A percentile compares a stretch with the other conserved stretches of the same genome.
These are phyloP conservation scores for Meripilus lineatus DNA, from an alignment of 1,284 basidiomycete species.

Conservation along the genomic window DNA sequence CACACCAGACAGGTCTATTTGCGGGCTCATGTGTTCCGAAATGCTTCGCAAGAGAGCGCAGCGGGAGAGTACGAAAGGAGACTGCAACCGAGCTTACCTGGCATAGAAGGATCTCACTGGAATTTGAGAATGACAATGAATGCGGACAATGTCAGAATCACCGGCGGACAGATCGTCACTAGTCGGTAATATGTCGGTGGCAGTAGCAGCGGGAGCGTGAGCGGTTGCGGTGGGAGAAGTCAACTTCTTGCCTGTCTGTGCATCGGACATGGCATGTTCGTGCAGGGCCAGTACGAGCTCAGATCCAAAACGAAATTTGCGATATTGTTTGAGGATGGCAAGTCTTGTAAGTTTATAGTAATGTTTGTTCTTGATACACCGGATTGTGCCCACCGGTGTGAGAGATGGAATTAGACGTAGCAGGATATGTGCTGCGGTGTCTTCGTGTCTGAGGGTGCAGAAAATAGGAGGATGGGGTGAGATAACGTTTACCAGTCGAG, in stretches of 20 bases:
- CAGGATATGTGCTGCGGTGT: conserved; percentile 61
- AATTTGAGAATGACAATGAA: conserved; percentile 66
- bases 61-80: conserved; percentile 1
- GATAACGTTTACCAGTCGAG: conserved; percentile 2
- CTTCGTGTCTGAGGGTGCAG: conserved; percentile 44
- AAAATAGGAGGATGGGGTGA: conserved; percentile 3
- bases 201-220: background rate
- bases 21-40: no score
- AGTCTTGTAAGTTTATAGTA: conserved; percentile 70
- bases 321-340: conserved; percentile 61
- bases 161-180: conserved; percentile 30
- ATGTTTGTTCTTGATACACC: conserved; percentile 29
- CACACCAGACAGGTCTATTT: no score
- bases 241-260: conserved; percentile 4
- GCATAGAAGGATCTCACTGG: conserved; percentile 67
- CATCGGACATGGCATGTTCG: conserved; percentile 45
- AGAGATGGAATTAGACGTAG: conserved; percentile 57
- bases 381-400: conserved; percentile 65
- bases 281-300: conserved; percentile 59
- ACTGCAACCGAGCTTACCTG: conserved; percentile 44
- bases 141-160: conserved; percentile 26
- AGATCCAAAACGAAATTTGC: conserved; percentile 56
- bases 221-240: no score
- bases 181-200: background rate
- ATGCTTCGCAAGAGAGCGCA: background rate